Base-by-base conservation (phyloP, 306 rosid genomes). In the Corylus heterophylla region DNA sequence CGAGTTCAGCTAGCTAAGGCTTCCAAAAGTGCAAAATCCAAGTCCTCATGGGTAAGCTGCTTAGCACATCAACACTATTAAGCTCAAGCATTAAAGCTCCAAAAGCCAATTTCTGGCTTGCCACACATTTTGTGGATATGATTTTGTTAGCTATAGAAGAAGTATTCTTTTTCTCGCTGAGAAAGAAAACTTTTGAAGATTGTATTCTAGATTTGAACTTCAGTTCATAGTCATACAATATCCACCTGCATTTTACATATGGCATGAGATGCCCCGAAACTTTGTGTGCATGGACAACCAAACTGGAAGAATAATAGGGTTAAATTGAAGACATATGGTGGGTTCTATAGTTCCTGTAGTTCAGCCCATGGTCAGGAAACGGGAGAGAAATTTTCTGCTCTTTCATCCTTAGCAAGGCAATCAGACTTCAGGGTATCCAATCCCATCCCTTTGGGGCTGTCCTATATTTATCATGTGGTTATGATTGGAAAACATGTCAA, bases 11-110 rank as follows among this genome's bases (percentile, higher is more conserved):
- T 92, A 74, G 83, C 74, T 29, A 92, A 87, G 85, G 95, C 91
- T 83, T 83, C 89, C 81, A 92, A 89, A 83, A 84, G 86, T 78
- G 83, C 84, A 74, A 90, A 90, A 85, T 83, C 89, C 66, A 90
- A 56, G 87, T 81, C 71, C 59, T 84, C 88, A 39, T 92, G 90
- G 88, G 97, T 92, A 74, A 88, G 93, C 79, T 44, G 7, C 37
- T n/a, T 51, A 49, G 45, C 42, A 18, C 31, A 31, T 78, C 56
- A 61, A 25, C 13, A 2, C 22, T 71, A 72, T 73, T 78, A 50
- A 63, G 14, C 18, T 66, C 55, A 63, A 47, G 22, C 81, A 67
- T 78, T 39, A 55, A 20, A 47, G 66, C 75, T 14, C 31, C 27
- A 29, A 58, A 47, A 67, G 37, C 54, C 56, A 66, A 63, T 20